Base-by-base conservation (phyloP, 805 yeast genomes). In the Metschnikowia borealis region DNA sequence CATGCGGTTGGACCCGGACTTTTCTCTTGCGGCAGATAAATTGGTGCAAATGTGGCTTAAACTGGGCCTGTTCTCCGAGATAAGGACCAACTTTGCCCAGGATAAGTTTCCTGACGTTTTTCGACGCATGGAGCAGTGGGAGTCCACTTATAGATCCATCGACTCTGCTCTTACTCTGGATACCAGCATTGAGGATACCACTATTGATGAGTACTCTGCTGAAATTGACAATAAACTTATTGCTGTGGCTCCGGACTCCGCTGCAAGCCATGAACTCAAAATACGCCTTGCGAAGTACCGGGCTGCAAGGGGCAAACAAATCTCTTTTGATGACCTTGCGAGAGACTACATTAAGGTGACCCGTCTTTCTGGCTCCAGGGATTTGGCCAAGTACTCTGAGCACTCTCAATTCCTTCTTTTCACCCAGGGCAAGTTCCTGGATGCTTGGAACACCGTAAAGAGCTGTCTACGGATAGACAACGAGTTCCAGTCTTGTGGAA, bases 401-500 rank as follows among this genome's bases (percentile, higher is more conserved):
- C 48, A 65, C 17, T 56, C 77, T 1, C 62, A 68, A 23, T 65
- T 63, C 50, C 56, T 70, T 49, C 66, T 79, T 45, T 83, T 75
- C 57, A 77, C 82, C 6, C 71, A 82, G 37, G 70, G 73, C 36
- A 80, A 81, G 38, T 80, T 76, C 51, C 79, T 79, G 14, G 73
- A 74, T 23, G 77, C 86, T 0, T 67, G 79, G 58, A 73, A 66
- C 51, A 72, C 75, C 37, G 71, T 84, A 23, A 79, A 84, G 56
- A 82, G 79, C 54, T 90, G 97, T 63, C 69, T 92, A 44, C 82
- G 86, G 48, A 76, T 81, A 40, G 92, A 92, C 65, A 87, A 89
- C 65, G 97, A 89, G 54, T 78, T 77, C 55, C 68, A 69, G 26
- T 69, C 66, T 2, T 89, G 96, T 65, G 81, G 83, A 31, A 68